phyloP scores from a whole-genome alignment of 2,329 filamentous ascomycete species.

The Ceratocystis eucalypticola region DNA sequence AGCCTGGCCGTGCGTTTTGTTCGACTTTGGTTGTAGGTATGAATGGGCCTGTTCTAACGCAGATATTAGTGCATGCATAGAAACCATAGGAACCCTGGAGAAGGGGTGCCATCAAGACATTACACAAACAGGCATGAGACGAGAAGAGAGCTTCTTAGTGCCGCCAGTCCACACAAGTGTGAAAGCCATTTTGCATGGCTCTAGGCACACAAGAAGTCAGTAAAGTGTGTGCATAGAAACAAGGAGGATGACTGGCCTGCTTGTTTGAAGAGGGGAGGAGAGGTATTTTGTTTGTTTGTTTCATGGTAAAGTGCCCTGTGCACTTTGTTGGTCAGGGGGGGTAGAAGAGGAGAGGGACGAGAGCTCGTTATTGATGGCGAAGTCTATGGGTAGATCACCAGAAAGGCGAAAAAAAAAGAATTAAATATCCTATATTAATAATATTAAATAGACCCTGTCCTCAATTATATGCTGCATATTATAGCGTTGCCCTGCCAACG shows the following conservation, averaged over 20 bases:
- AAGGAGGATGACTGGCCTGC: too few species aligned
- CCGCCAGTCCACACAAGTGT: too few species aligned
- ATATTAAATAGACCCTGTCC: not conserved
- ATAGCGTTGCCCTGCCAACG: not conserved
- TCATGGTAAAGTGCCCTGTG: not conserved
- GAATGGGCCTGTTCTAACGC: not conserved
- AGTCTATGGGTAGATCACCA: not conserved
- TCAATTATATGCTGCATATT: too few species aligned
- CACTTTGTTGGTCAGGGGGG: not conserved
- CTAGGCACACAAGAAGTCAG: too few species aligned
- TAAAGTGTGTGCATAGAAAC: not conserved
- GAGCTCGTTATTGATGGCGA: not conserved
- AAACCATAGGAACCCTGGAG: not conserved
- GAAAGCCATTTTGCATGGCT: too few species aligned
- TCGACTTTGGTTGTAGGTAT: not conserved
- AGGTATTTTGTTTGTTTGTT: slow-evolving; percentile 4
- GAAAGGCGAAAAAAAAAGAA: not conserved
- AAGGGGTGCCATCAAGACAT: not conserved
- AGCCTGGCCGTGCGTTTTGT: not conserved
- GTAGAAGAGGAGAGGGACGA: not conserved
- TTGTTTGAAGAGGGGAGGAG: not conserved
- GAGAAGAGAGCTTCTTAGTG: not conserved
- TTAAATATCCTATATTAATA: not conserved
- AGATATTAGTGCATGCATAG: not conserved
- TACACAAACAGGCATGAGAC: not conserved